These are phyloP conservation scores for Batrachochytrium dendrobatidis DNA, from an alignment of 371 early-diverging fungal genomes.

Conservation along the genomic window DNA sequence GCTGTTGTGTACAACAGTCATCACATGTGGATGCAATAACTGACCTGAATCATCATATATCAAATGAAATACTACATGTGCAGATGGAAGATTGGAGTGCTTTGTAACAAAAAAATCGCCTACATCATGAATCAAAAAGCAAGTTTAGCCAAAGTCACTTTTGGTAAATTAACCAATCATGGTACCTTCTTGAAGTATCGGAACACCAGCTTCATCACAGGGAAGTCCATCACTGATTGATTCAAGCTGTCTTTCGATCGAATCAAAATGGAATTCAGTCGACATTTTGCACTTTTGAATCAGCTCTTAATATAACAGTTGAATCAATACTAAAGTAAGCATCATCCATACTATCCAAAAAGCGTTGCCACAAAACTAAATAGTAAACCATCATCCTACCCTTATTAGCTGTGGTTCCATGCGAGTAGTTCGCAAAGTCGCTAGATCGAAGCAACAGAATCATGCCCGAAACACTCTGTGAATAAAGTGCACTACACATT, in stretches of 20 bases:
- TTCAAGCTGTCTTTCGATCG: slow-evolving; percentile 57
- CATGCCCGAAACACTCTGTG: slow-evolving; percentile 54
- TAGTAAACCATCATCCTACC: slow-evolving; percentile 28
- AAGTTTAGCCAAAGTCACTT: slow-evolving; percentile 3
- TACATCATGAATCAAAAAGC: slow-evolving; percentile 12
- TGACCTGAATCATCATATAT: slow-evolving; percentile 47
- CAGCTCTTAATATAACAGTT: slow-evolving; percentile 33
- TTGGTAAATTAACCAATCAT: background rate
- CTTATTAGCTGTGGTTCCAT: slow-evolving; percentile 56
- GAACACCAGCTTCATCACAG: slow-evolving; percentile 16
- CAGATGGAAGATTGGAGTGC: slow-evolving; percentile 67
- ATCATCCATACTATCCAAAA: background rate
- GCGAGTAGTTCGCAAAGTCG: slow-evolving; percentile 37
- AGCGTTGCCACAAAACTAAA: background rate
- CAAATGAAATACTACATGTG: slow-evolving; percentile 69
- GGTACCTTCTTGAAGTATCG: slow-evolving; percentile 42
- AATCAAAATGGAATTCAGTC: slow-evolving; percentile 72
- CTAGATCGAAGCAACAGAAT: slow-evolving; percentile 52
- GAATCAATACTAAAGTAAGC: background rate
- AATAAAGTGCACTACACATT: slow-evolving; percentile 61
- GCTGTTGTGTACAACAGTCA: background rate
- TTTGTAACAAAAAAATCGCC: slow-evolving; percentile 70
- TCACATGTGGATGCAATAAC: background rate
- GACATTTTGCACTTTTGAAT: slow-evolving; percentile 59
- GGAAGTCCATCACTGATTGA: slow-evolving; percentile 47